These are phyloP conservation scores for Groenewaldozyma sp. DNA, from an alignment of 1,139 yeast genomes.

Conservation along the genomic window DNA sequence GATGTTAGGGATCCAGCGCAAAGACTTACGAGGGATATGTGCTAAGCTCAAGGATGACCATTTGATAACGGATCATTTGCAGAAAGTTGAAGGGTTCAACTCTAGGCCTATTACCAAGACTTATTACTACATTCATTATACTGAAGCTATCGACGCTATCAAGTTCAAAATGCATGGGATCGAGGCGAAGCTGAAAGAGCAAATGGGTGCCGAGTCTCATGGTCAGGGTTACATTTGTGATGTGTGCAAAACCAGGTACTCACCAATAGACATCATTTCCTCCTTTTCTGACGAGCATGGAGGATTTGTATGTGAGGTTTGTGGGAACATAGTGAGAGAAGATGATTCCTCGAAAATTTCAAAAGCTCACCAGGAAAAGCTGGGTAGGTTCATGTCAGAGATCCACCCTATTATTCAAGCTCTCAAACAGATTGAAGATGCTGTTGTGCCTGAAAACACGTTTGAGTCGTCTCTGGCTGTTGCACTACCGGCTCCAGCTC, in stretches of 20 bases:
- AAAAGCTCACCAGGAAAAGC: slow-evolving; percentile 67
- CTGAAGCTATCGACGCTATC: slow-evolving; percentile 90
- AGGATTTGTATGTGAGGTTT: slow-evolving; percentile 75
- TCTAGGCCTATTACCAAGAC: slow-evolving; percentile 65
- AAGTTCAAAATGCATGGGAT: slow-evolving; percentile 94
- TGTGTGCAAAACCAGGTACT: slow-evolving; percentile 67
- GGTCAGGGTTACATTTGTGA: slow-evolving; percentile 95
- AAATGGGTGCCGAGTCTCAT: slow-evolving; percentile 67
- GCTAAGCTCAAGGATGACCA: slow-evolving; percentile 73
- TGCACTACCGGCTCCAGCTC: slow-evolving; percentile 71
- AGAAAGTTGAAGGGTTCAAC: slow-evolving; percentile 73
- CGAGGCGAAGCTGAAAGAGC: slow-evolving; percentile 69
- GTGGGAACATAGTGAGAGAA: slow-evolving; percentile 67
- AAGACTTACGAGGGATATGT: slow-evolving; percentile 77
- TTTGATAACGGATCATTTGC: slow-evolving; percentile 40
- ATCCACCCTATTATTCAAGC: slow-evolving; percentile 81
- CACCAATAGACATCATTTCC: slow-evolving; percentile 83
- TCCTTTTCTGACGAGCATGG: slow-evolving; percentile 69
- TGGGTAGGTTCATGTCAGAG: slow-evolving; percentile 80
- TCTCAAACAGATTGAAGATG: slow-evolving; percentile 77
- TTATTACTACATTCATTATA: slow-evolving; percentile 77
- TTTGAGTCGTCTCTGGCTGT: slow-evolving; percentile 72
- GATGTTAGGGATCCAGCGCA: slow-evolving; percentile 65
- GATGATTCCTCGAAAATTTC: slow-evolving; percentile 86
- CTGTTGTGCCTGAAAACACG: slow-evolving; percentile 75